These are phyloP conservation scores for Schizosaccharomyces cryophilus DNA, from an alignment of 805 yeast species.

Conservation along the genomic window DNA sequence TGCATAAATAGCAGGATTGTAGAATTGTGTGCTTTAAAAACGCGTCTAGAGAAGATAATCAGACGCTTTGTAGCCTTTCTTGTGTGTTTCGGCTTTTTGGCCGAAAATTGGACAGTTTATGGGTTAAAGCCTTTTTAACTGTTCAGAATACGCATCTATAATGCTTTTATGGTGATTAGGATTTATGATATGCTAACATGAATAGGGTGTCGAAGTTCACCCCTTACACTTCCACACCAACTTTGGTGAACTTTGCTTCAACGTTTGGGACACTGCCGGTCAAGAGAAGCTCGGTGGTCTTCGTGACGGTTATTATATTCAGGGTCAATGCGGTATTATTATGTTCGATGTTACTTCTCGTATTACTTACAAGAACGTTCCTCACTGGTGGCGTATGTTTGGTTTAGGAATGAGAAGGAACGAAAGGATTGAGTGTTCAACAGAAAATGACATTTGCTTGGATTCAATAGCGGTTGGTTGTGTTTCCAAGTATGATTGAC, in stretches of 20 bases:
- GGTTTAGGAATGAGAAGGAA: not conserved
- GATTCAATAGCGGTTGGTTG: not conserved
- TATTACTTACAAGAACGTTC: constrained; percentile 97
- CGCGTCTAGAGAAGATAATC: not conserved
- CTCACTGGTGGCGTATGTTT: constrained; percentile 91
- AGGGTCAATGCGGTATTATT: constrained; percentile 99
- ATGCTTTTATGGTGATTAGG: too few species aligned
- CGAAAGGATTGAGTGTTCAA: not conserved
- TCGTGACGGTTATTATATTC: constrained; percentile 98
- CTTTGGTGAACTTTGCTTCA: constrained; percentile 95
- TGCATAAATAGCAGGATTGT: too few species aligned
- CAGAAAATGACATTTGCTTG: not conserved
- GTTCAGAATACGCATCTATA: too few species aligned
- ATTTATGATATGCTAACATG: too few species aligned
- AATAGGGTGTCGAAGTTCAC: constrained; percentile 90
- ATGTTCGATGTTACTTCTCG: constrained; percentile 99
- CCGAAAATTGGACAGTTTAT: too few species aligned
- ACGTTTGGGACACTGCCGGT: constrained; percentile 99
- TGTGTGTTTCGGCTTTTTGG: too few species aligned
- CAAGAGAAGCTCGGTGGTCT: constrained; percentile 99
- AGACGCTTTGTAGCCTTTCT: not conserved
- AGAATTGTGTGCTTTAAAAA: too few species aligned
- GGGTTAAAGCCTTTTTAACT: too few species aligned
- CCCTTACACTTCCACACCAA: constrained; percentile 95
- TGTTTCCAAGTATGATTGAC: too few species aligned